These are phyloP conservation scores for Entamoeba invadens DNA, from an alignment of 208 protist genomes.

Conservation along the genomic window DNA sequence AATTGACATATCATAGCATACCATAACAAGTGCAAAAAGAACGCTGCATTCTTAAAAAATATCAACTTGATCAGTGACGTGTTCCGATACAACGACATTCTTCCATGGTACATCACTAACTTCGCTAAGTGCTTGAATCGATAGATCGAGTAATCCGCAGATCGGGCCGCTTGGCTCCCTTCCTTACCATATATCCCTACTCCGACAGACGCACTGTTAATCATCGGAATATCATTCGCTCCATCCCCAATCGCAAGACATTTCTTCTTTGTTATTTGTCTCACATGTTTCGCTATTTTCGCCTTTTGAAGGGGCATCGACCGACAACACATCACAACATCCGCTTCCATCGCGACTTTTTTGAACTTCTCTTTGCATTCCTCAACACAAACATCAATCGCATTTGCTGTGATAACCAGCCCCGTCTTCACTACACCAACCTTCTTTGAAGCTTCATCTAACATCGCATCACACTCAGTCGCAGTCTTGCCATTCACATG, in stretches of 20 bases:
- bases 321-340: neutral
- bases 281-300: neutral
- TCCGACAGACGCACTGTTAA: slow-evolving; percentile 16
- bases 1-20: neutral
- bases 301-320: neutral
- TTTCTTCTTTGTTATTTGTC: neutral
- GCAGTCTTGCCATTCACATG: neutral
- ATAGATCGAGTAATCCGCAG: slow-evolving; percentile 12
- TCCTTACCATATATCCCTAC: slow-evolving; percentile 24
- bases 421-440: neutral
- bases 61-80: slow-evolving; percentile 46
- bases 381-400: neutral
- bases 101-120: slow-evolving; percentile 16
- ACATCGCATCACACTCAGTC: neutral
- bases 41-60: slow-evolving; percentile 50
- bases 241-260: slow-evolving; percentile 22
- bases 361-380: neutral
- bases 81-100: slow-evolving; percentile 52
- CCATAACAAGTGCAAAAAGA: neutral
- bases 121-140: slow-evolving; percentile 7
- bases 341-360: neutral
- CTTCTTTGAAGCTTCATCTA: neutral
- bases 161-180: slow-evolving; percentile 10
- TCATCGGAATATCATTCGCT: slow-evolving; percentile 23
- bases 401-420: neutral